A percentile compares a stretch with the other conserved stretches of the same genome.
Evolutionary conservation across 805 yeast species (phyloP).

Genomic region (Wickerhamiella nectarea): DNA sequence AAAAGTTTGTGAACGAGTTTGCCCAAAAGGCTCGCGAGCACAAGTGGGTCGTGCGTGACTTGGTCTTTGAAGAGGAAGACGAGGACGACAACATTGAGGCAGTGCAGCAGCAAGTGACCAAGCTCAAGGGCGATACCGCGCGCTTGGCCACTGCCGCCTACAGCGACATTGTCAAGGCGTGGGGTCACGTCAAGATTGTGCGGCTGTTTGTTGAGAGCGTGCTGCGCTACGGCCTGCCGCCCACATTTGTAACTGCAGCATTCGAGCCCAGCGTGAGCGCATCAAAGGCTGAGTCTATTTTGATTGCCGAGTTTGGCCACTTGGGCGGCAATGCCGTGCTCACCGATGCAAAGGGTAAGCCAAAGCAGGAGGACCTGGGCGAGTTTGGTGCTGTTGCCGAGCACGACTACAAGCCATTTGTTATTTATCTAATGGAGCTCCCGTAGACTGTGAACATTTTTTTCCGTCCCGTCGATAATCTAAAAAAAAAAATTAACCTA

Average conservation of each 20-base stretch:
- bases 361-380: constrained; percentile 48
- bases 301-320: constrained; percentile 68
- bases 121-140: constrained; percentile 55
- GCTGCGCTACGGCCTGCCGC: constrained; percentile 92
- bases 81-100: constrained; percentile 51
- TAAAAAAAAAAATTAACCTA: too few species aligned
- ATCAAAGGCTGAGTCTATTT: constrained; percentile 50
- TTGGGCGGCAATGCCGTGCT: constrained; percentile 82
- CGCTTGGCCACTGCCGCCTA: constrained; percentile 84
- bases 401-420: constrained; percentile 93
- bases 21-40: constrained; percentile 60
- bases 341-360: constrained; percentile 50
- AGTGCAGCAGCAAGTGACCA: constrained; percentile 67
- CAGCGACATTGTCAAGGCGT: constrained; percentile 65
- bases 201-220: constrained; percentile 87
- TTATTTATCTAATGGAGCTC: constrained; percentile 49
- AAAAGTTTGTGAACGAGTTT: constrained; percentile 62
- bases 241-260: constrained; percentile 54
- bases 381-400: constrained; percentile 91
- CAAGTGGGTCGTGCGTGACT: constrained; percentile 88
- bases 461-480: too few species aligned
- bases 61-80: constrained; percentile 65
- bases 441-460: too few species aligned
- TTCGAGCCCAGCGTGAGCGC: constrained; percentile 33
- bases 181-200: constrained; percentile 82